phyloP scores from a whole-genome alignment of 768 basidiomycete species.

The Lyophyllum atratum region DNA sequence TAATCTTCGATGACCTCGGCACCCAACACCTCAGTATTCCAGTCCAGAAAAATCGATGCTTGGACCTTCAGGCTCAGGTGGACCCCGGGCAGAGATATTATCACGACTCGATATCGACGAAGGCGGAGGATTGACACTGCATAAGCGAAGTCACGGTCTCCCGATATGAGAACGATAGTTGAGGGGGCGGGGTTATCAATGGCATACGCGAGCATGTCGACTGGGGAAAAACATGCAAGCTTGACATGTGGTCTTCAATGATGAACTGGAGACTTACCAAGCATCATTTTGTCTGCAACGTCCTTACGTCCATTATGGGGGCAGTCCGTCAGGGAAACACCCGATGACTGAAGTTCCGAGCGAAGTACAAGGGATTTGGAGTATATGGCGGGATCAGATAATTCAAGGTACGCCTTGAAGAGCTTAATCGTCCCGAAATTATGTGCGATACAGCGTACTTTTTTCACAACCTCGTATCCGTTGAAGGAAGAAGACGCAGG shows the following conservation, averaged over 20 bases:
- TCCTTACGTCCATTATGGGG: constrained; percentile 32
- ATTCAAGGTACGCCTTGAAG: constrained; percentile 58
- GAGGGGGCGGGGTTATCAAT: constrained; percentile 55
- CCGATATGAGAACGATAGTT: constrained; percentile 64
- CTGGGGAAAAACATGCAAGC: constrained; percentile 29
- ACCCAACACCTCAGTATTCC: constrained; percentile 38
- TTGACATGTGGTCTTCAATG: not conserved
- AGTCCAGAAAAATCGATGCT: constrained; percentile 54
- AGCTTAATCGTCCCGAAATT: constrained; percentile 46
- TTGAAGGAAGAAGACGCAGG: constrained; percentile 37
- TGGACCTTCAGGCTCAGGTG: constrained; percentile 52
- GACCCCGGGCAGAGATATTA: constrained; percentile 41
- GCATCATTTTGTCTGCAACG: constrained; percentile 48
- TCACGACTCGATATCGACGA: constrained; percentile 50
- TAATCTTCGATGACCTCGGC: not conserved
- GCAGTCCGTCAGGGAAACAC: constrained; percentile 41
- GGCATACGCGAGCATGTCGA: constrained; percentile 66
- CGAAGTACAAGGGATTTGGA: constrained; percentile 35
- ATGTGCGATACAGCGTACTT: constrained; percentile 47
- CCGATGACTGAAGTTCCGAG: constrained; percentile 49
- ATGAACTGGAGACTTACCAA: constrained; percentile 35
- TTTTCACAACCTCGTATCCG: constrained; percentile 44
- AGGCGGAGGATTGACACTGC: constrained; percentile 56
- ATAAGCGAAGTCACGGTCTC: constrained; percentile 67
- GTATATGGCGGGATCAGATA: constrained; percentile 29